phyloP scores from a whole-genome alignment of 2,329 filamentous ascomycete species.

The Beauveria sp. region DNA sequence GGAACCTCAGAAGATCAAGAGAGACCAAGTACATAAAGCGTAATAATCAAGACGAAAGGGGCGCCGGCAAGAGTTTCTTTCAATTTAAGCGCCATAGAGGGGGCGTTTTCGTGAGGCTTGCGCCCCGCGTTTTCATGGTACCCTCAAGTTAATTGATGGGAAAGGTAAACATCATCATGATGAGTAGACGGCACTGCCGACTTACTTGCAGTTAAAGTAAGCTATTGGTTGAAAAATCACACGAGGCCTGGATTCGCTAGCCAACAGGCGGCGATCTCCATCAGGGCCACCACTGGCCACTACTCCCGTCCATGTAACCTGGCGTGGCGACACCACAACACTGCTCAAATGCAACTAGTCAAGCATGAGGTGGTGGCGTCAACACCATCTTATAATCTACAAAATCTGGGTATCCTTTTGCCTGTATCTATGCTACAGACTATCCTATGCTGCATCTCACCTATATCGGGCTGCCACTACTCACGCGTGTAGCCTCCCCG shows the following conservation, averaged over 20 bases:
- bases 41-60: too few species aligned
- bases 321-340: not conserved
- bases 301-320: not conserved
- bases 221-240: not conserved
- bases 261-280: not conserved
- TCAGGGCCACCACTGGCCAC: not conserved
- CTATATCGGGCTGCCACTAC: not conserved
- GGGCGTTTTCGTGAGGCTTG: too few species aligned
- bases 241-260: not conserved
- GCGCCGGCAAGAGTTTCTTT: too few species aligned
- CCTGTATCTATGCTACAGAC: not conserved
- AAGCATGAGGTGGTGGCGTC: not conserved
- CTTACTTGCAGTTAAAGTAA: not conserved
- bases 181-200: not conserved
- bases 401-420: not conserved
- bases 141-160: too few species aligned
- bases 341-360: not conserved
- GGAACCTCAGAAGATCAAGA: not conserved
- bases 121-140: too few species aligned
- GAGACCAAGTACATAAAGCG: not conserved
- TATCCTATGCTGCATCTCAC: not conserved
- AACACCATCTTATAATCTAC: not conserved
- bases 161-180: too few species aligned
- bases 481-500: slow-evolving; percentile 22
- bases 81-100: too few species aligned